Conservation (phyloP, 2,329 filamentous ascomycete genomes). For the Cercospora sp. region DNA sequence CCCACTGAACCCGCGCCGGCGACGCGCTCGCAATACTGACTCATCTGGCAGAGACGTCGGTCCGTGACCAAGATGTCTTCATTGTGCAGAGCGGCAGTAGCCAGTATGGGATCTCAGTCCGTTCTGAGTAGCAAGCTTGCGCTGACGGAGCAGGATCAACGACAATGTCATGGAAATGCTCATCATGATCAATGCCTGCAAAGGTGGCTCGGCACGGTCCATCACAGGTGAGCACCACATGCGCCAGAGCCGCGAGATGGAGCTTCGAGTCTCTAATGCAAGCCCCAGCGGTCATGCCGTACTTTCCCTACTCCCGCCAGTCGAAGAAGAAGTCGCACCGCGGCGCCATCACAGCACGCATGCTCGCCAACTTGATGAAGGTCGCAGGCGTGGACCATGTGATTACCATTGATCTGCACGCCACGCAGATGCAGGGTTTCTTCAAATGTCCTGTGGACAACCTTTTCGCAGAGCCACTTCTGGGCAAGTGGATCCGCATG, state of each 20-base stretch:
- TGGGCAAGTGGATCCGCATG: slow-evolving; percentile 90
- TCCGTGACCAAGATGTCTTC: slow-evolving; percentile 98
- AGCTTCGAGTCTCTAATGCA: slow-evolving; percentile 5
- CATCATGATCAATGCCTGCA: slow-evolving; percentile 92
- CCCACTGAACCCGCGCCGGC: neutral
- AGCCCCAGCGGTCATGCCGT: slow-evolving; percentile 73
- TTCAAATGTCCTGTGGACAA: slow-evolving; percentile 98
- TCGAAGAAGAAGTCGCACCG: slow-evolving; percentile 99
- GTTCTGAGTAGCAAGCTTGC: slow-evolving; percentile 13
- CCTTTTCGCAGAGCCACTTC: slow-evolving; percentile 89
- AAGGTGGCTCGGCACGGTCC: slow-evolving; percentile 93
- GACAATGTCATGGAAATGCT: slow-evolving; percentile 99
- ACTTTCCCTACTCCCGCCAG: slow-evolving; percentile 98
- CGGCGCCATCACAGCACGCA: slow-evolving; percentile 92
- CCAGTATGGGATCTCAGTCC: slow-evolving; percentile 50
- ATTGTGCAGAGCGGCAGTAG: slow-evolving; percentile 95
- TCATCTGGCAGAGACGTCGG: slow-evolving; percentile 54
- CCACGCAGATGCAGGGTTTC: slow-evolving; percentile 96
- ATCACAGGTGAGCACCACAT: slow-evolving; percentile 71
- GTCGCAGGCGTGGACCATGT: slow-evolving; percentile 96
- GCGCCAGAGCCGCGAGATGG: neutral
- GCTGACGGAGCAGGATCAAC: slow-evolving; percentile 66
- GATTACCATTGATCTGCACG: slow-evolving; percentile 93
- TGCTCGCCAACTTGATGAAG: slow-evolving; percentile 91
- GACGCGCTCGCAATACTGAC: slow-evolving; percentile 26